Evolutionary conservation across 2,329 filamentous ascomycete species (phyloP).

Genomic region (Sphaerulina vaccinii): DNA sequence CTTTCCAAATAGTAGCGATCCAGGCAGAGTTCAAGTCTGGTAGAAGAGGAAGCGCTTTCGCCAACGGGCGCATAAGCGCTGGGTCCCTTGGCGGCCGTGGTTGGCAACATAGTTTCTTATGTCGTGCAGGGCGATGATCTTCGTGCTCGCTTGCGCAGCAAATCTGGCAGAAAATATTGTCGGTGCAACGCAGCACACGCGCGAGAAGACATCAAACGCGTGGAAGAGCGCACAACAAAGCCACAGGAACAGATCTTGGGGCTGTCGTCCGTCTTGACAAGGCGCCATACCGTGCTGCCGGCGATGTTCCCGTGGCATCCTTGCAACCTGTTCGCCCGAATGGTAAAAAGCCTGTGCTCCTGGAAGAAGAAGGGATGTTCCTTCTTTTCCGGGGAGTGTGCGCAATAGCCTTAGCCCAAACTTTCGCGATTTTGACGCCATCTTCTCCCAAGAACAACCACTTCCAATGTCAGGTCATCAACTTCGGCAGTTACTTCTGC

Average conservation of each 20-base stretch:
- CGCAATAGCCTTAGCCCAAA: background rate
- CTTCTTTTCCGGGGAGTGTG: background rate
- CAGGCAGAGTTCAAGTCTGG: background rate
- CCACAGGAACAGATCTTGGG: background rate
- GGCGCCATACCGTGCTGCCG: constrained; percentile 4
- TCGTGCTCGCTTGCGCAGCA: constrained; percentile 15
- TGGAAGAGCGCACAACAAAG: background rate
- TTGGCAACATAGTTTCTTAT: constrained; percentile 14
- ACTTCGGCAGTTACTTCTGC: background rate
- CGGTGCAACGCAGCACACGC: constrained; percentile 2
- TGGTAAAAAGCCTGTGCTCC: background rate
- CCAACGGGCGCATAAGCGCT: background rate
- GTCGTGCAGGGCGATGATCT: constrained; percentile 21
- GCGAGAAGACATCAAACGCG: background rate
- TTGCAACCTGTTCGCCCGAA: background rate
- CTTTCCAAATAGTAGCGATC: background rate
- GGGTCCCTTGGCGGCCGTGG: background rate
- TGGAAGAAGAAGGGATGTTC: background rate
- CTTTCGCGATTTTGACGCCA: background rate
- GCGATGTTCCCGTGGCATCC: constrained; percentile 6
- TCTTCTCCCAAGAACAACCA: constrained; percentile 1
- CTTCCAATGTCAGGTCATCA: background rate
- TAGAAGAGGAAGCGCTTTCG: background rate
- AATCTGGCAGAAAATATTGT: background rate
- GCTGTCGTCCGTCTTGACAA: constrained; percentile 1